Evolutionary conservation across 495 filamentous ascomycete species (phyloP).

Genomic region (Podospora comata): DNA sequence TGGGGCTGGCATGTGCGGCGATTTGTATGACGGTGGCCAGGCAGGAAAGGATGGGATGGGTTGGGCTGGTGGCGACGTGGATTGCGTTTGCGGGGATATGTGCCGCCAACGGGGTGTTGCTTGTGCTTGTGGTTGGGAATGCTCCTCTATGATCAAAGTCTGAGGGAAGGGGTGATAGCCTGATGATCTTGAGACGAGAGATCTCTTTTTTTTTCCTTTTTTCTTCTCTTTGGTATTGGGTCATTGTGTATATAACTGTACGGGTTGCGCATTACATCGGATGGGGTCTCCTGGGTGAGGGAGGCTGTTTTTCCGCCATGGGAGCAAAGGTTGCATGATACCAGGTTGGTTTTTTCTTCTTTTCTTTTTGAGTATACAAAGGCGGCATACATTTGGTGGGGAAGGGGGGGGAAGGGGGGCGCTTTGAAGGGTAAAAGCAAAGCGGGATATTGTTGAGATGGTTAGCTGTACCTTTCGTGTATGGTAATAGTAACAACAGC

Average conservation of each 20-base stretch:
- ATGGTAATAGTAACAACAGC: neutral
- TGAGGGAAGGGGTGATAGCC: neutral
- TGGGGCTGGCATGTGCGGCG: conserved; percentile 54
- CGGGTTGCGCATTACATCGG: neutral
- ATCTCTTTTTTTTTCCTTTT: neutral
- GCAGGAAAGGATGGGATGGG: conserved; percentile 38
- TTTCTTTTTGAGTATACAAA: too few relatives aligned
- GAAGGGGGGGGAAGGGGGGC: neutral
- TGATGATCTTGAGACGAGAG: neutral
- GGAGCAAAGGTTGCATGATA: conserved; percentile 5
- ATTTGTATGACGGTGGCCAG: conserved; percentile 49
- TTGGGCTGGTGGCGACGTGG: conserved; percentile 44
- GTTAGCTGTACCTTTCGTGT: neutral
- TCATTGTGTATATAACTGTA: conserved; percentile 3
- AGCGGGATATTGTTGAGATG: neutral
- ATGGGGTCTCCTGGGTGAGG: neutral
- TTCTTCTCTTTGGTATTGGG: neutral
- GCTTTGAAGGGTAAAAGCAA: neutral
- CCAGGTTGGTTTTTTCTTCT: neutral
- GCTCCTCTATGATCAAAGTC: conserved; percentile 27
- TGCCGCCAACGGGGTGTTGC: conserved; percentile 48
- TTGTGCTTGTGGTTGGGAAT: conserved; percentile 47
- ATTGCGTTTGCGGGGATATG: conserved; percentile 46
- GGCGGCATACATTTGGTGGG: too few relatives aligned
- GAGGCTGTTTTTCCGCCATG: neutral